Conservation (phyloP, 495 filamentous ascomycete species). For the Penicillium samsonianum region DNA sequence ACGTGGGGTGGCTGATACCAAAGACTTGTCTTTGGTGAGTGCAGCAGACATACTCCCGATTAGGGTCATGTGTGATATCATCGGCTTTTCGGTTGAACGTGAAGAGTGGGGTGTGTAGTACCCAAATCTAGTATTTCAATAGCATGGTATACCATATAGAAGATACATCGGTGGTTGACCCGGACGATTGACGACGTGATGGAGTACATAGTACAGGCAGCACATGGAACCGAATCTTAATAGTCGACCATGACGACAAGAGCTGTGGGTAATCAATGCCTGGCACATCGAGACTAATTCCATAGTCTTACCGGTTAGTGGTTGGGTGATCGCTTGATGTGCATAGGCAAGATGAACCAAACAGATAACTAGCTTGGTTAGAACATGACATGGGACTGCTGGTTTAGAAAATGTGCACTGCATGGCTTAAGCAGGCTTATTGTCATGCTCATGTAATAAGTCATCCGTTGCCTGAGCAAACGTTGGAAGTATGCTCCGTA, state of each 20-base stretch:
- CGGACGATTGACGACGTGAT: neutral
- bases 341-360: neutral
- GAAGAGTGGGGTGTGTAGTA: neutral
- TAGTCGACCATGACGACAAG: neutral
- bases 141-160: neutral
- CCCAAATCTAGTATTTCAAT: neutral
- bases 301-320: neutral
- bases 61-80: neutral
- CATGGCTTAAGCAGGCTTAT: neutral
- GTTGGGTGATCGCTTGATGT: neutral
- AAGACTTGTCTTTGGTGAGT: neutral
- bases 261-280: neutral
- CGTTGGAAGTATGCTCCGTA: neutral
- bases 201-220: neutral
- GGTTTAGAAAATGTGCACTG: neutral
- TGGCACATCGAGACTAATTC: neutral
- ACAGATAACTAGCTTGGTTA: neutral
- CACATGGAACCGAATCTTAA: neutral
- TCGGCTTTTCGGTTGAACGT: neutral
- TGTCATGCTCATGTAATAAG: neutral
- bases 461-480: neutral
- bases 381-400: slow-evolving; percentile 4
- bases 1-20: neutral
- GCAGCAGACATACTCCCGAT: neutral
- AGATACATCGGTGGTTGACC: neutral